Evolutionary conservation across 2,329 filamentous ascomycete genomes (phyloP).

Genomic region (Fusarium sp.): DNA sequence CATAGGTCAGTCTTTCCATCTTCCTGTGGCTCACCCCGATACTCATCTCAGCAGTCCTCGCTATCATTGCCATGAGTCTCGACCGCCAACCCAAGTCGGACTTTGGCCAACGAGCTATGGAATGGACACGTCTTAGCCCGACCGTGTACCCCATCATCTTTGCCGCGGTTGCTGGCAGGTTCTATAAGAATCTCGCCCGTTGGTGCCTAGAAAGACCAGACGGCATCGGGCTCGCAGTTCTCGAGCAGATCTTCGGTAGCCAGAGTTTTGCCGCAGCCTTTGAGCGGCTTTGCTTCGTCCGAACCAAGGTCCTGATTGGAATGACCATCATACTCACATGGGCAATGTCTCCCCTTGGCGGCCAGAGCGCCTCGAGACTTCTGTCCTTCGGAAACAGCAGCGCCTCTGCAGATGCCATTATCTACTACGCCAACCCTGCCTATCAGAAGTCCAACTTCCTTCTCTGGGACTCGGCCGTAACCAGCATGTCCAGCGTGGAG

Average conservation of each 20-base stretch:
- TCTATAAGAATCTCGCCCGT: constrained; percentile 15
- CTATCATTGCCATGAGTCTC: constrained; percentile 1
- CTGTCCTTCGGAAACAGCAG: neutral
- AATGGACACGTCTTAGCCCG: constrained; percentile 6
- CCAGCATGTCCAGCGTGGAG: neutral
- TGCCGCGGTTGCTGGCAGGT: constrained; percentile 7
- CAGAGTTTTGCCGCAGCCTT: constrained; percentile 18
- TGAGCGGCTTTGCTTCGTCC: constrained; percentile 3
- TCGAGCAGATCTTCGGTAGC: constrained; percentile 20
- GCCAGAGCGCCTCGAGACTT: constrained; percentile 7
- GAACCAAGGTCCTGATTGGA: neutral
- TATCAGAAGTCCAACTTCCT: constrained; percentile 1
- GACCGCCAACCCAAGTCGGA: neutral
- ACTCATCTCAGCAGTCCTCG: neutral
- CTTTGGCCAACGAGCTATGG: neutral
- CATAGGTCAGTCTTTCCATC: neutral
- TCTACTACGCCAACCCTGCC: constrained; percentile 4
- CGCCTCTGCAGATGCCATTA: neutral
- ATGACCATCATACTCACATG: neutral
- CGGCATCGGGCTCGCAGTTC: constrained; percentile 3
- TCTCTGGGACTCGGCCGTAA: neutral
- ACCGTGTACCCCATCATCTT: constrained; percentile 19
- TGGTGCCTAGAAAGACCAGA: constrained; percentile 8
- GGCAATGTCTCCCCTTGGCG: constrained; percentile 13
- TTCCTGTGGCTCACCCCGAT: neutral